Evolutionary conservation across 108 stramenopile species (phyloP), one percentile per base, ranked within the genome.

Genomic region (Skeletonema tropicum): DNA sequence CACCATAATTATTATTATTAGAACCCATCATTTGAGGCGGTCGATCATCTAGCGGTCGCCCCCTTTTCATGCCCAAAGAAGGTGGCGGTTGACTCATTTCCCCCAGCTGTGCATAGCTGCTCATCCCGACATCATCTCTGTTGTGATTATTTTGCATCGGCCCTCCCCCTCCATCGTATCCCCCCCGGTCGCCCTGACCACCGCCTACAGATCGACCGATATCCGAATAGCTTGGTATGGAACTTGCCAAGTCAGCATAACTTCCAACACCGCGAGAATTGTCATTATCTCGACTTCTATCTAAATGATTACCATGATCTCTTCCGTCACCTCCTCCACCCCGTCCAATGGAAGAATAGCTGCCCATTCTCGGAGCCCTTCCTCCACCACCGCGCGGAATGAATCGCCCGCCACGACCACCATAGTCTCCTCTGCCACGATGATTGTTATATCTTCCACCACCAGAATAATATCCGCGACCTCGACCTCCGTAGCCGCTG

Each of bases 401-500:
- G 61, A 32, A 36, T 11, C 61, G 35, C 61, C 61, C 36, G 21
- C 39, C 39, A 10, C 39, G 61, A 19, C 61, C 61, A 38, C 36
- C 61, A 8, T 62, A 33, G 12, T 62, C 61, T 38, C 61, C 61
- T 38, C 61, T 62, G 0, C 61, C 61, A 2, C 61, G n/a, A 38
- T 25, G 26, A n/a, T 38, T 38, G 31, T 36, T 36, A 38, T 38
- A 33, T 19, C 61, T 4, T 19, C 61, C 39, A 33, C 61, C 61
- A 19, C 29, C 25, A 38, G n/a, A 33, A 38, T 62, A 38, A 25
- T 19, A 26, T 19, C 61, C 61, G 11, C 61, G 61, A 11, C 61
- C 61, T 35, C 61, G 61, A 61, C 60, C n/a, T 11, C 17, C 61
- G 36, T 21, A 62, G 61, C 36, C 61, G 31, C 61, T 33, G 61